Percentiles rank a stretch among this genome's conserved stretches.
These are phyloP conservation scores for Guadua angustifolia DNA, from an alignment of 176 grass and related monocot genomes.

Conservation along the genomic window DNA sequence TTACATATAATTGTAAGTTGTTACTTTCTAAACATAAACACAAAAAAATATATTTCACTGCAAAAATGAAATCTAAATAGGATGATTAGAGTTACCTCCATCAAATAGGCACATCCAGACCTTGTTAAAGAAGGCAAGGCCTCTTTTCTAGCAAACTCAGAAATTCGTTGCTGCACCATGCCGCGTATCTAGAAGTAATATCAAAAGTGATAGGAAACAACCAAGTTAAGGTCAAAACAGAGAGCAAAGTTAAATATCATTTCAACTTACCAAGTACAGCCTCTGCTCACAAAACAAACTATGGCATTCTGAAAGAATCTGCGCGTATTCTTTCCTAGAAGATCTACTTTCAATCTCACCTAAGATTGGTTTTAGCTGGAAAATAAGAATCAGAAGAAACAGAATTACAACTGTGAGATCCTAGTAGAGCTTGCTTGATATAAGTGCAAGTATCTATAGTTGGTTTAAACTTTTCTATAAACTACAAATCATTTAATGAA, in stretches of 20 bases:
- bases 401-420: constrained; percentile 24
- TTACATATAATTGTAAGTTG: no score
- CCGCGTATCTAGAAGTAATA: constrained; percentile 69
- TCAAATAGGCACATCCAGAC: constrained; percentile 95
- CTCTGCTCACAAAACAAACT: constrained; percentile 97
- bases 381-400: constrained; percentile 40
- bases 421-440: constrained; percentile 2
- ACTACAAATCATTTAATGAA: constrained; percentile 16
- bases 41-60: neutral
- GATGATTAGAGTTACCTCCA: constrained; percentile 69
- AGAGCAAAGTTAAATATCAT: constrained; percentile 34
- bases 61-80: constrained; percentile 37
- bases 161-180: constrained; percentile 87
- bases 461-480: constrained; percentile 15
- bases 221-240: constrained; percentile 31
- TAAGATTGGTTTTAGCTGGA: constrained; percentile 89
- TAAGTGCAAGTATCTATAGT: neutral
- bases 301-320: constrained; percentile 93
- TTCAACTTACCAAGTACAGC: constrained; percentile 72
- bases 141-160: constrained; percentile 86
- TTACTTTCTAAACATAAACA: no score
- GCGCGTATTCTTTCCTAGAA: constrained; percentile 78
- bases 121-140: constrained; percentile 91
- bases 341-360: constrained; percentile 91
- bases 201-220: constrained; percentile 22